Conservation (phyloP, 2,329 filamentous ascomycete genomes). For the Calcarisporium arbuscula region DNA sequence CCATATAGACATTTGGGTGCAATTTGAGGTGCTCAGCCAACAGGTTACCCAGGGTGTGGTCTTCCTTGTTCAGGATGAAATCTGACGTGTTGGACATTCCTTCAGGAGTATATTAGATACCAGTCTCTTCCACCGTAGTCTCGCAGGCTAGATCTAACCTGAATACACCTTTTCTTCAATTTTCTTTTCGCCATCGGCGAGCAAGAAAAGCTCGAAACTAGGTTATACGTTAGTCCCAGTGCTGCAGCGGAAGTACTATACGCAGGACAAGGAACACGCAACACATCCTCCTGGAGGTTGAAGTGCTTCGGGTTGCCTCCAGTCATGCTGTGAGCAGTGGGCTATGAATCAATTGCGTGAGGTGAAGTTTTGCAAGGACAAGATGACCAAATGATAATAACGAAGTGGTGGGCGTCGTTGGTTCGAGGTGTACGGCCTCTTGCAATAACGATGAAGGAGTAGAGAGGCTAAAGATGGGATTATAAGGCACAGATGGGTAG, state of each 20-base stretch:
- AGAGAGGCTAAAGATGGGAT: no score
- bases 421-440: no score
- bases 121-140: neutral
- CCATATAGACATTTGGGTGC: conserved; percentile 78
- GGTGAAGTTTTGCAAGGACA: no score
- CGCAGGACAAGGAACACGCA: conserved; percentile 16
- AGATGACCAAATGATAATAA: no score
- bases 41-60: conserved; percentile 91
- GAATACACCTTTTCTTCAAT: conserved; percentile 84
- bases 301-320: conserved; percentile 32
- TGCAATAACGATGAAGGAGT: no score
- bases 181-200: conserved; percentile 86
- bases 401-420: no score
- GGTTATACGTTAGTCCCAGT: conserved; percentile 14
- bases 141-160: conserved; percentile 50
- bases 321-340: no score
- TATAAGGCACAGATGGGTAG: no score
- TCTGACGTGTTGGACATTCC: conserved; percentile 92
- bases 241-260: neutral
- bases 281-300: conserved; percentile 30
- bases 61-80: conserved; percentile 94
- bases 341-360: no score
- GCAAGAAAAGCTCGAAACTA: conserved; percentile 91
- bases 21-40: conserved; percentile 80
- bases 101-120: conserved; percentile 9